A percentile compares a stretch with the other conserved stretches of the same genome.
phyloP scores from a whole-genome alignment of 2,329 filamentous ascomycete species.

The Penicillium rolfsii region DNA sequence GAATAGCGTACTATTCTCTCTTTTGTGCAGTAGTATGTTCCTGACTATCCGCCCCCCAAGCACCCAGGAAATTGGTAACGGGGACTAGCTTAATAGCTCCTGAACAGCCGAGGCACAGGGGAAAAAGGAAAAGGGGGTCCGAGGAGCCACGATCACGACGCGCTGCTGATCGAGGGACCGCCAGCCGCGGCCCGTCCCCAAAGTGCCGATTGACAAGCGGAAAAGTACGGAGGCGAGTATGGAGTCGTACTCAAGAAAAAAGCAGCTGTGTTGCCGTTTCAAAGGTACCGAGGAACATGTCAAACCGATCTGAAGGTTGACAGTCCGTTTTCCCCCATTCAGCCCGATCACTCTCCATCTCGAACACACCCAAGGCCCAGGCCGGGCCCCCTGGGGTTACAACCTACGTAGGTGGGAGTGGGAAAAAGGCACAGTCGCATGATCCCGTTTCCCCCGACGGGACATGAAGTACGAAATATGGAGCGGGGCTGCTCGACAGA shows the following conservation, averaged over 20 bases:
- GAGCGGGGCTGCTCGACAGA: not conserved
- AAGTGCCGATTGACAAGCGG: not conserved
- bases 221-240: not conserved
- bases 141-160: constrained; percentile 12
- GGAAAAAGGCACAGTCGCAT: constrained; percentile 1
- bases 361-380: not conserved
- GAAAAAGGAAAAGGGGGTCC: not conserved
- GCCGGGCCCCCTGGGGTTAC: not conserved
- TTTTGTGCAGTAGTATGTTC: not conserved
- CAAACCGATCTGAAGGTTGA: constrained; percentile 7
- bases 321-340: constrained; percentile 4
- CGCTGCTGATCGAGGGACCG: constrained; percentile 9
- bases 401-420: not conserved
- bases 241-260: not conserved
- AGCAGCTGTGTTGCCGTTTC: not conserved
- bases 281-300: constrained; percentile 20
- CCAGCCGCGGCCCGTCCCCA: constrained; percentile 18
- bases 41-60: constrained; percentile 1
- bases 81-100: constrained; percentile 8
- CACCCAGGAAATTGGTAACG: constrained; percentile 17
- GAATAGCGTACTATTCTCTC: too few relatives aligned
- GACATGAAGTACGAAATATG: constrained; percentile 15
- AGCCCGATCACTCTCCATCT: not conserved
- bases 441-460: constrained; percentile 20
- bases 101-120: constrained; percentile 5